These are phyloP conservation scores for Eragrostis curvula DNA, from an alignment of 176 grass and related monocot species.

Conservation along the genomic window DNA sequence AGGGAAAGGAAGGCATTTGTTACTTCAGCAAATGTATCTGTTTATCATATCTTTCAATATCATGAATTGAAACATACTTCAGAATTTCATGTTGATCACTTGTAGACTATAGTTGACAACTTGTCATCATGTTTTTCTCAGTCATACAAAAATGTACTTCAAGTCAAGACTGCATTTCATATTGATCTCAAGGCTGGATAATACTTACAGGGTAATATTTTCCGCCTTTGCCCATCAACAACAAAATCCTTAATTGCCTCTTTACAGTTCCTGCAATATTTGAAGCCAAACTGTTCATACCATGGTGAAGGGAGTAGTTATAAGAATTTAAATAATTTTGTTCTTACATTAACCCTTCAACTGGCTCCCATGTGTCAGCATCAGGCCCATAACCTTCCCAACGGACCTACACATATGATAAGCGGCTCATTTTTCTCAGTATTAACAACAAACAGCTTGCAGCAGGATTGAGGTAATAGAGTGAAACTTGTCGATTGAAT, in stretches of 20 bases:
- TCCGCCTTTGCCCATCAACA: conserved; percentile 64
- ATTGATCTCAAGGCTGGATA: conserved; percentile 7
- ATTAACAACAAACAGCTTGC: conserved; percentile 26
- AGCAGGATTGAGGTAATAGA: conserved; percentile 23
- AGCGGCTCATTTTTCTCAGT: conserved; percentile 29
- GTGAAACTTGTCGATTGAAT: conserved; percentile 21
- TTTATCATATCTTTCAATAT: conserved; percentile 1
- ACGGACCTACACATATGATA: conserved; percentile 65
- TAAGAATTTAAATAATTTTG: conserved; percentile 17
- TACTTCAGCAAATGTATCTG: not conserved
- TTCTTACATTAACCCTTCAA: conserved; percentile 80
- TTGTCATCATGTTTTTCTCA: conserved; percentile 10
- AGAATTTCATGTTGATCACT: not conserved
- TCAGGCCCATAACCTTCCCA: conserved; percentile 88
- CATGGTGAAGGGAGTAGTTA: not conserved
- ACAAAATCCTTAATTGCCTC: conserved; percentile 80
- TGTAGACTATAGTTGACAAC: conserved; percentile 23
- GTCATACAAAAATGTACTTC: conserved; percentile 7
- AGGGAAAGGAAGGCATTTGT: too few relatives aligned
- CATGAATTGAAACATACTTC: conserved; percentile 7
- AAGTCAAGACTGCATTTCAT: conserved; percentile 7
- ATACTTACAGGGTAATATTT: conserved; percentile 85
- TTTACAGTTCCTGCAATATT: conserved; percentile 78
- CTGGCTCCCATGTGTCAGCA: conserved; percentile 95
- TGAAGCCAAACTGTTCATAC: conserved; percentile 33